Base-by-base conservation (phyloP, 768 basidiomycete genomes). In the Tylopilus subfusipes region DNA sequence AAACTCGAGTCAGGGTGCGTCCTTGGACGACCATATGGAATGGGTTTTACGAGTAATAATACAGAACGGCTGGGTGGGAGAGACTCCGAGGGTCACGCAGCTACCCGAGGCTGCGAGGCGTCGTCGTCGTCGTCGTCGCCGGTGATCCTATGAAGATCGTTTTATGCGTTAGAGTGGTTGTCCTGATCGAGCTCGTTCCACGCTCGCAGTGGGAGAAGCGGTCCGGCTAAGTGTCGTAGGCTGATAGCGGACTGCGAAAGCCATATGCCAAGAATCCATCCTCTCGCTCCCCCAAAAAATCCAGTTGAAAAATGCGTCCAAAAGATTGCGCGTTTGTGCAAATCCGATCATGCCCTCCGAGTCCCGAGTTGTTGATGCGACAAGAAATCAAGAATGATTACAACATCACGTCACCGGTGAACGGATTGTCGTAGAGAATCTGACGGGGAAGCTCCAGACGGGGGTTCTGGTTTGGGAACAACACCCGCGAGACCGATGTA, bases 401-500 rank as follows among this genome's bases (percentile, higher is more conserved):
- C n/a, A 21, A 31, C 39, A 53, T 42, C 53, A 51, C 33, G 48
- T 69, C 59, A 69, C 68, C 68, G 68, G 40, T 70, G 70, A 31
- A 68, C 58, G 29, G 68, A 69, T 51, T 72, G 68, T 63, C 68
- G 68, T 27, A 63, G 58, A 13, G 70, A 60, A 44, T 69, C 68
- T 42, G 63, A 55, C 21, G 68, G 66, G 21, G 68, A 70, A 40
- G 66, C 59, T 47, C 68, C 66, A 21, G 68, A 61, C 2, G 63
- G 65, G 21, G 72, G 71, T 49, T 82, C 81, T 7, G 85, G 84
- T 63, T 86, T 86, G 14, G 82, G 84, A 31, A 90, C 81, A n/a
- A 85, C 82, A 18, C 88, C 88, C 19, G 83, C 80, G 18, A 88
- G 69, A 29, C 89, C 87, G 53, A 73, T 75, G 72, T 91, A 92